phyloP scores from a whole-genome alignment of 192 early-diverging fungal genomes.

The Gaertneriomyces sp. region DNA sequence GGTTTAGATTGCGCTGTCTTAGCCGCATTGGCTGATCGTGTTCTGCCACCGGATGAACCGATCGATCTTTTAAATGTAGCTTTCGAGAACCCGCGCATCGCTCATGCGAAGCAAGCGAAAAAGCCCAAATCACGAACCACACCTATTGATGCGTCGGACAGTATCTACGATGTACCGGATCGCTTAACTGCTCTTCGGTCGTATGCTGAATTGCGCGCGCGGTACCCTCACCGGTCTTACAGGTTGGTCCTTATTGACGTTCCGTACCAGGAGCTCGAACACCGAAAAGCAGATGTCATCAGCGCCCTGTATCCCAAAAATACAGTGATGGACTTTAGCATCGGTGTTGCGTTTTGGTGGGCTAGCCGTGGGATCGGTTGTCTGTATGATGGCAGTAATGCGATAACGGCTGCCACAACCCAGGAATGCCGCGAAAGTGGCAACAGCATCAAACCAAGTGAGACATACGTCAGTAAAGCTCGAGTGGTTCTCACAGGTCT shows the following conservation, averaged over 20 bases:
- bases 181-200: conserved; percentile 68
- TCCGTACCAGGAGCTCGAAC: conserved; percentile 65
- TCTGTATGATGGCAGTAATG: neutral
- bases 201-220: conserved; percentile 49
- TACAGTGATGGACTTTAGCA: conserved; percentile 95
- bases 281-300: conserved; percentile 55
- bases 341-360: conserved; percentile 96
- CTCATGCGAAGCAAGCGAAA: conserved; percentile 5
- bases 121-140: too few species aligned
- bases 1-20: conserved; percentile 90
- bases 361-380: conserved; percentile 74
- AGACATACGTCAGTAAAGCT: conserved; percentile 61
- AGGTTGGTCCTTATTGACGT: conserved; percentile 89
- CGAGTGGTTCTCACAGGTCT: conserved; percentile 82
- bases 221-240: conserved; percentile 73
- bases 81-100: conserved; percentile 85
- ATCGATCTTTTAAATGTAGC: conserved; percentile 94
- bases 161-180: conserved; percentile 73
- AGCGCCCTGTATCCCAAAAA: conserved; percentile 74
- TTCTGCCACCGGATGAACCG: conserved; percentile 67
- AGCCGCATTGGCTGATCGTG: conserved; percentile 72
- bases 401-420: too few species aligned
- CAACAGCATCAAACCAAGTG: conserved; percentile 4
- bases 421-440: too few species aligned
- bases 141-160: too few species aligned